Evolutionary conservation across 2,329 filamentous ascomycete species (phyloP).

Genomic region (Cercospora berteroae): DNA sequence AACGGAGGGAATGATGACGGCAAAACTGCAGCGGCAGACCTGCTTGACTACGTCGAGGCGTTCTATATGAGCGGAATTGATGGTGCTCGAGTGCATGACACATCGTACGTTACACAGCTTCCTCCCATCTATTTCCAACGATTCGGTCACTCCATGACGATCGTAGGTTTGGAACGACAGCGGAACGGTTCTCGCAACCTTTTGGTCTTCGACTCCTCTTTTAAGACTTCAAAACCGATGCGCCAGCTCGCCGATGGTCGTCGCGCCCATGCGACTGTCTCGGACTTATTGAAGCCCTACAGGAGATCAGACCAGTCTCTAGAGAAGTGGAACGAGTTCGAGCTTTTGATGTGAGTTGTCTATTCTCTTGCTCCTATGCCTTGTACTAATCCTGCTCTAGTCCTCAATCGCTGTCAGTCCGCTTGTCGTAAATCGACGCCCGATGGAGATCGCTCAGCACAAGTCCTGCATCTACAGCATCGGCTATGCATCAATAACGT

Average conservation of each 20-base stretch:
- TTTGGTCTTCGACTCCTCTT: slow-evolving; percentile 85
- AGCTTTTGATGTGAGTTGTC: slow-evolving; percentile 46
- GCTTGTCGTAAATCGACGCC: not conserved
- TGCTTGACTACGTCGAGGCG: slow-evolving; percentile 66
- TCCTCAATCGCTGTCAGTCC: not conserved
- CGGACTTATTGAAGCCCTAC: slow-evolving; percentile 65
- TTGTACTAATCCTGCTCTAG: not conserved
- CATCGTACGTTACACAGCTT: slow-evolving; percentile 68
- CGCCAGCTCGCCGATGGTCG: slow-evolving; percentile 55
- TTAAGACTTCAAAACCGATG: slow-evolving; percentile 65
- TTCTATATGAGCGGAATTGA: slow-evolving; percentile 66
- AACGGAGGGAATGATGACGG: slow-evolving; percentile 41
- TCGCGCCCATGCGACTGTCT: slow-evolving; percentile 42
- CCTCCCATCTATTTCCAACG: slow-evolving; percentile 91
- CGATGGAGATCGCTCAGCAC: not conserved
- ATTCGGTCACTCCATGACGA: slow-evolving; percentile 84
- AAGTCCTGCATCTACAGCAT: not conserved
- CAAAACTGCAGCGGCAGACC: slow-evolving; percentile 51
- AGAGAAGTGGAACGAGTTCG: slow-evolving; percentile 70
- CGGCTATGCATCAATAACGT: not conserved
- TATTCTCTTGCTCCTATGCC: slow-evolving; percentile 5
- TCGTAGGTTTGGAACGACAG: slow-evolving; percentile 76
- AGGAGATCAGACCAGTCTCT: slow-evolving; percentile 68
- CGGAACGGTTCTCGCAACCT: slow-evolving; percentile 65
- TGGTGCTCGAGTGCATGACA: slow-evolving; percentile 51